phyloP scores from a whole-genome alignment of 768 basidiomycete species.

The Postia placenta region DNA sequence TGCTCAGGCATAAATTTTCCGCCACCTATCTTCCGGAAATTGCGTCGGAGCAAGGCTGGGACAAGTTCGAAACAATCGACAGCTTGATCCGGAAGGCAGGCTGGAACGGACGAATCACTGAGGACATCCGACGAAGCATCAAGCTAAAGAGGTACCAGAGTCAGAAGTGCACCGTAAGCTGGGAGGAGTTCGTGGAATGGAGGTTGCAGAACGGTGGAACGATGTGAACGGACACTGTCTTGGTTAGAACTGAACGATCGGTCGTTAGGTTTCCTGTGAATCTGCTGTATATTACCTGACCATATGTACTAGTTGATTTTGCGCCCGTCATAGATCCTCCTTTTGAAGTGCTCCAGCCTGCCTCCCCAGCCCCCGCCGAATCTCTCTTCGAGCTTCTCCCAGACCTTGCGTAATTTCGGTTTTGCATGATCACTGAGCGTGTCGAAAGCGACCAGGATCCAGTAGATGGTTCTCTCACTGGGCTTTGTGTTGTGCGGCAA shows the following conservation, averaged over 20 bases:
- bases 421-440: slow-evolving; percentile 50
- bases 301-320: slow-evolving; percentile 8
- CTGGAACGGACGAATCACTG: slow-evolving; percentile 76
- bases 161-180: slow-evolving; percentile 55
- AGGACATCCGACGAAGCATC: slow-evolving; percentile 71
- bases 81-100: slow-evolving; percentile 93
- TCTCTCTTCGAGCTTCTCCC: slow-evolving; percentile 47
- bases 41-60: slow-evolving; percentile 91
- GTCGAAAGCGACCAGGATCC: slow-evolving; percentile 62
- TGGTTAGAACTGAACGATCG: not conserved
- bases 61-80: slow-evolving; percentile 81
- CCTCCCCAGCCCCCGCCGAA: slow-evolving; percentile 45
- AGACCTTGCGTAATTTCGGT: slow-evolving; percentile 46
- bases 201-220: slow-evolving; percentile 43
- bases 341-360: slow-evolving; percentile 38
- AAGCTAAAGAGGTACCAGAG: slow-evolving; percentile 82
- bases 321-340: slow-evolving; percentile 26
- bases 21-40: slow-evolving; percentile 95
- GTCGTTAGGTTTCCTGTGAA: not conserved
- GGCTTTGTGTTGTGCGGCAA: slow-evolving; percentile 41
- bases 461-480: slow-evolving; percentile 47
- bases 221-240: slow-evolving; percentile 18
- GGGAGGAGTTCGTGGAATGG: slow-evolving; percentile 79
- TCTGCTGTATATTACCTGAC: not conserved
- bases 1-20: slow-evolving; percentile 55